These are phyloP conservation scores for Pholiota conissans DNA, from an alignment of 768 basidiomycete genomes.

Conservation along the genomic window DNA sequence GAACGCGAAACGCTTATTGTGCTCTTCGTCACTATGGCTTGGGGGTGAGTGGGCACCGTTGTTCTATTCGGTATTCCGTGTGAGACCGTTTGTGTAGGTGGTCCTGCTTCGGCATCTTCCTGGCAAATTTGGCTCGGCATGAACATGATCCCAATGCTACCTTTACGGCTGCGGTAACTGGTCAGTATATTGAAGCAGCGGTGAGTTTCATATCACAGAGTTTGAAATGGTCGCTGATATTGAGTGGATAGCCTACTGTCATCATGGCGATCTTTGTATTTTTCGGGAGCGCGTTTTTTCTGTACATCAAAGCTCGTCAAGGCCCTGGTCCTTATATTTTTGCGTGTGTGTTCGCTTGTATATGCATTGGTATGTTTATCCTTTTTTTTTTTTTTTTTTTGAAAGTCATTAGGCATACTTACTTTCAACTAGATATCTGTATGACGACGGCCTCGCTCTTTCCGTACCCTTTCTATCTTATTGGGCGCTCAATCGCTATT, in stretches of 20 bases:
- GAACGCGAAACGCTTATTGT: constrained; percentile 64
- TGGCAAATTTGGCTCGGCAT: constrained; percentile 57
- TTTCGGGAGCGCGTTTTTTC: constrained; percentile 52
- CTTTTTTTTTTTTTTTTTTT: neutral
- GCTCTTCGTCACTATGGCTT: constrained; percentile 45
- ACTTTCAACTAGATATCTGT: constrained; percentile 46
- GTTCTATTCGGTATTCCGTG: neutral
- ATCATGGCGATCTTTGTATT: constrained; percentile 67
- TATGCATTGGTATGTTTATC: constrained; percentile 48
- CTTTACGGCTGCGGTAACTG: constrained; percentile 41
- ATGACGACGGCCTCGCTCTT: constrained; percentile 59
- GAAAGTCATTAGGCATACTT: neutral
- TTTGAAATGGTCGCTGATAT: neutral
- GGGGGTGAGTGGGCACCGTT: constrained; percentile 53
- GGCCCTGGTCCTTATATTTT: constrained; percentile 67
- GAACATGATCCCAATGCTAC: constrained; percentile 39
- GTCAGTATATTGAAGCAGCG: constrained; percentile 55
- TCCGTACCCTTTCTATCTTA: constrained; percentile 64
- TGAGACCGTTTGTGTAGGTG: constrained; percentile 43
- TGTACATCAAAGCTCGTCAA: constrained; percentile 58
- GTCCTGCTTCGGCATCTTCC: constrained; percentile 62
- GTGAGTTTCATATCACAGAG: constrained; percentile 20
- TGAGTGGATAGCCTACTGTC: constrained; percentile 46
- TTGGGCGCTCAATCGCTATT: constrained; percentile 52
- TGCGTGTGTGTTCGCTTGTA: constrained; percentile 57